Base-by-base conservation (phyloP, 2,329 filamentous ascomycete genomes). In the Tolypocladium cylindrosporum region DNA sequence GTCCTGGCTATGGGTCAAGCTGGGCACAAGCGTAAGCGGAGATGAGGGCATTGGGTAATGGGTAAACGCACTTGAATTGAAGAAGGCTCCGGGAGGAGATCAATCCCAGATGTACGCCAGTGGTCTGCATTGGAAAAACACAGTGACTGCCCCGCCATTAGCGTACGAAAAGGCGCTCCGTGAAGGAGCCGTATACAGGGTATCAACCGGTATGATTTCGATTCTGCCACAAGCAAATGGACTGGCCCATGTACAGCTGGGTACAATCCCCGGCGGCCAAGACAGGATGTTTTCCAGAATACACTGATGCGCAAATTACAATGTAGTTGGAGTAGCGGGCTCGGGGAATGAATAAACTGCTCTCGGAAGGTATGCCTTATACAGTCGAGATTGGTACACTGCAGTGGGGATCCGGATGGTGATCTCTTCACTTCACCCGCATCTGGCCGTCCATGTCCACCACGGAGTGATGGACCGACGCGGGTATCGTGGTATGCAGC, bases 171-270 rank as follows among this genome's bases (percentile, higher is more conserved):
- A 61, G 42, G 62, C 60, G 2, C 60, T 65, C 1, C 61, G 62
- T 6, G 61, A 64, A 16, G 65, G 66, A 56, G 74, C 59, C 70
- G 69, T 77, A 76, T 61, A 67, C 62, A 0, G 73, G 73, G 53
- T 58, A 45, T 16, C 50, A 45, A 58, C 39, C 58, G 57, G 56
- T 51, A 45, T 16, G 19, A 3, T 37, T 37, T 11, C 36, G 36
- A 21, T 8, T 42, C 19, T 42, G 1, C 31, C 27, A 50, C 4
- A 19, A 21, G 16, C 9, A 8, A 10, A 27, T 5, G 69, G 77
- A 81, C 64, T 82, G 79, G 79, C 71, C 72, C 2, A 73, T 71
- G 61, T 77, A 75, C 65, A 72, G 76, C 8, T 60, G 19, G 64
- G 39, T 73, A 73, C 58, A 74, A 74, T 59, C 74, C 73, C 3